phyloP scores from a whole-genome alignment of 345 rosid species.

The Isatis tinctoria region DNA sequence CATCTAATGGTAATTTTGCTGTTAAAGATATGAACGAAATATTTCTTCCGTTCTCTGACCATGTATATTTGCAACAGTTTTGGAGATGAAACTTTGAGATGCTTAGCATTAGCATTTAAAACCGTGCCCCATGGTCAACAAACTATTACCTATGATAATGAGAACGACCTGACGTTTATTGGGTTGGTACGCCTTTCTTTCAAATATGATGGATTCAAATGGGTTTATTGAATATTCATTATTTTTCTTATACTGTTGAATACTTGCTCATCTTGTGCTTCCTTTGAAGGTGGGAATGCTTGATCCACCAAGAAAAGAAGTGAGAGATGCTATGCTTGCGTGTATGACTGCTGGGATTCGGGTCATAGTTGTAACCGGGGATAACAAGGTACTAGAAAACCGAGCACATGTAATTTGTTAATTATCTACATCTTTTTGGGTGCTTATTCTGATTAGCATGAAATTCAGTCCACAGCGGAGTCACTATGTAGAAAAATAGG shows the following conservation, averaged over 20 bases:
- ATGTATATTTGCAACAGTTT: constrained; percentile 55
- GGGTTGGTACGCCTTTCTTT: constrained; percentile 93
- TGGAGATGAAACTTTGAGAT: constrained; percentile 92
- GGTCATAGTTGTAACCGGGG: constrained; percentile 98
- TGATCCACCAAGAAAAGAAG: constrained; percentile 99
- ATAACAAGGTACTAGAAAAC: constrained; percentile 71
- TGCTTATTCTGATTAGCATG: constrained; percentile 27
- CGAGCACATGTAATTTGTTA: not conserved
- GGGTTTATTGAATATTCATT: not conserved
- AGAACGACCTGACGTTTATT: constrained; percentile 93
- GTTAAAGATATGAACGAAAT: not conserved
- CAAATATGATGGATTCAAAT: constrained; percentile 18
- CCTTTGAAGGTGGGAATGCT: constrained; percentile 88
- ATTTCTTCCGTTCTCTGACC: constrained; percentile 9
- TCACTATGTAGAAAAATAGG: constrained; percentile 93
- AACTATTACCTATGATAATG: constrained; percentile 67
- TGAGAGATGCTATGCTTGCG: constrained; percentile 86
- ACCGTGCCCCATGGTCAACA: constrained; percentile 72
- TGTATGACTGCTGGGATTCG: constrained; percentile 99
- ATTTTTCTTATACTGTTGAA: not conserved
- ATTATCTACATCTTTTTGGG: constrained; percentile 4
- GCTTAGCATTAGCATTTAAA: constrained; percentile 88
- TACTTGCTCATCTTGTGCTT: constrained; percentile 14
- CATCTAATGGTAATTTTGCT: not conserved
- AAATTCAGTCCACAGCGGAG: constrained; percentile 91